Percentiles rank a stretch among this genome's conserved stretches.
Conservation (phyloP, 1,284 basidiomycete genomes). For the Moniliophthora roreri region DNA sequence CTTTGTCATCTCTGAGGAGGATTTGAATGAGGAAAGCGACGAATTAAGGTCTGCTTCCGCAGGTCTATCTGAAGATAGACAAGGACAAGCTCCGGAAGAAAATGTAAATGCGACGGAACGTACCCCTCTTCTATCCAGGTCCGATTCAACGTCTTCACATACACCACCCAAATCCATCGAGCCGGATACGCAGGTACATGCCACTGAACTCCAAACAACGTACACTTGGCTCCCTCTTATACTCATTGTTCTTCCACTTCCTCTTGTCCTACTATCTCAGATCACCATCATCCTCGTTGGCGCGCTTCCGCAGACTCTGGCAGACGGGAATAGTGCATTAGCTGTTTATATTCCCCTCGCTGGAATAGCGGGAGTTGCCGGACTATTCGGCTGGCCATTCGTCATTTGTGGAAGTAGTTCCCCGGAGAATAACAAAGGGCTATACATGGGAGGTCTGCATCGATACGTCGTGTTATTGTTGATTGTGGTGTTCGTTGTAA, state of each 20-base stretch:
- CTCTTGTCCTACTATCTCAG: conserved; percentile 59
- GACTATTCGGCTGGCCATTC: conserved; percentile 6
- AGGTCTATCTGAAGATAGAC: not conserved
- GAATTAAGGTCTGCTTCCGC: conserved; percentile 1
- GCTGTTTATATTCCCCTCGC: conserved; percentile 38
- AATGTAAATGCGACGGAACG: conserved; percentile 33
- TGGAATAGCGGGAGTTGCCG: conserved; percentile 2
- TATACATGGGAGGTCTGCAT: conserved; percentile 30
- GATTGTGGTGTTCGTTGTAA: conserved; percentile 41
- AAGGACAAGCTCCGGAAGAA: conserved; percentile 5
- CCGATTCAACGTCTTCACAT: conserved; percentile 10
- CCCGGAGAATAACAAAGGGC: not conserved
- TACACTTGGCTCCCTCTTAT: conserved; percentile 68
- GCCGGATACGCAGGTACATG: conserved; percentile 15
- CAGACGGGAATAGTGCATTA: conserved; percentile 58
- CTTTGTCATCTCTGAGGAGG: conserved; percentile 1
- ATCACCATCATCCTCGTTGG: conserved; percentile 49
- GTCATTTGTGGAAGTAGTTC: conserved; percentile 44
- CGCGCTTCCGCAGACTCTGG: conserved; percentile 57
- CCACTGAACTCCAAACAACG: conserved; percentile 36
- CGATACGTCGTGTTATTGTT: conserved; percentile 41
- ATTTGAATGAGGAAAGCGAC: conserved; percentile 19
- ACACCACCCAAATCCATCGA: conserved; percentile 16
- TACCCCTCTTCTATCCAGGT: conserved; percentile 47
- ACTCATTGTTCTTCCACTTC: conserved; percentile 54